Evolutionary conservation across 2,329 filamentous ascomycete genomes (phyloP), one percentile per base, ranked within the genome.

Genomic region (Colletotrichum sp.): DNA sequence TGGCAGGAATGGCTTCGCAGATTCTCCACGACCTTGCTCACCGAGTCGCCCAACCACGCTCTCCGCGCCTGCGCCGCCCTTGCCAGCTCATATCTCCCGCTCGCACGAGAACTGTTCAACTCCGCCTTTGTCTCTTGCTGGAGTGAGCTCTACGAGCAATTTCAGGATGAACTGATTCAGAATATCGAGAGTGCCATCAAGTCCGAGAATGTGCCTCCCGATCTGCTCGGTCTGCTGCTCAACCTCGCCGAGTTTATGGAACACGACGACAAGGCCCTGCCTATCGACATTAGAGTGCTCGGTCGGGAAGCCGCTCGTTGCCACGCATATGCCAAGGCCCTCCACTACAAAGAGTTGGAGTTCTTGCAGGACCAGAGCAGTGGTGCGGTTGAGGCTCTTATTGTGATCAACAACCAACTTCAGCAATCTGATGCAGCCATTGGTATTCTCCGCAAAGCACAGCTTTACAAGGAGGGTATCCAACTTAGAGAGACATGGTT

Each of bases 191-290:
- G 94, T 77, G 97, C 98, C 1, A 94, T 99, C 79, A 97, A 96
- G 71, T 98, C 96, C 5, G 94, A 96, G 68, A 96, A 98, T 80
- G 98, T 99, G 15, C 96, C 97, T 0, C 97, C 98, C 0, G 98
- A 99, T 84, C 94, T 99, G 78, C 88, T 99, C 11, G 96, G 98
- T 76, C 94, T 98, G 66, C 89, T 99, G 32, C 91, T 99, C 65
- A 99, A 99, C 81, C 90, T 99, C 67, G 97, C 97, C 27, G 97
- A 99, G 83, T 99, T 99, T 84, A 99, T 99, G 97, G 97, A 99
- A 83, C 97, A 99, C 82, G 98, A 99, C 80, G 97, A 99, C 84
- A 99, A 99, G 84, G 96, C 98, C 16, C 88, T 99, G 68, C 97
- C 97, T 3, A 99, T 99, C 77, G 98, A 99, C 82, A 98, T 99